Evolutionary conservation across 805 yeast genomes (phyloP), one percentile per base, ranked within the genome.

Genomic region (Wickerhamomyces chaumierensis): DNA sequence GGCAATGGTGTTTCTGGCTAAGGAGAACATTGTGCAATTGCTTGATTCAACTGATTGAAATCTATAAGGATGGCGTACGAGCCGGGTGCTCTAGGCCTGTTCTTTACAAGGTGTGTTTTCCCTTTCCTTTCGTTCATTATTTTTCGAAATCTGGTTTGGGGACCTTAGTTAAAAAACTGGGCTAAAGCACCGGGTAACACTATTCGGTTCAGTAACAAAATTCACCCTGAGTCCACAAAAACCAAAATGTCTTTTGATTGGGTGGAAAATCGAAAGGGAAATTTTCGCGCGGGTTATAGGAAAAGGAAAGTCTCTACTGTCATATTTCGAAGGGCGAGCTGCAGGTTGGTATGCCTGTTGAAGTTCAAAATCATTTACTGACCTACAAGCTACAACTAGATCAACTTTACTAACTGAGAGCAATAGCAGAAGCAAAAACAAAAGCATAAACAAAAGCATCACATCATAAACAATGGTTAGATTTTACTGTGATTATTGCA

Each of bases 401-500:
- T 11, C 6, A 21, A 21, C 25, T 11, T 21, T 6, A 7, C 25
- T 7, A 21, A 21, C 25, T 21, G 6, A 21, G 11, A 6, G 6
- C 11, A 21, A 21, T 21, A 21, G 6, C 6, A 21, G 11, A 21
- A 21, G 11, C 25, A 21, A 21, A 21, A 7, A 7, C 11, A 7
- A 7, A 21, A 21, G 11, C 25, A n/a, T n/a, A 28, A 28, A 28
- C n/a, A 28, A 28, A 28, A 28, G 16, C n/a, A n/a, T n/a, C n/a
- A n/a, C n/a, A n/a, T n/a, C n/a, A n/a, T n/a, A n/a, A 15, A 17
- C 9, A 31, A 31, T 80, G 87, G 80, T 77, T 3, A 71, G 78
- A 45, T 82, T 78, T 56, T 81, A 79, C 60, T 86, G 95, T 58
- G 92, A 81, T 48, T 86, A 85, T 55, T 86, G 95, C 56, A 76